These are phyloP conservation scores for Suhomyces bolitotheri DNA, from an alignment of 1,139 yeast species.

Conservation along the genomic window DNA sequence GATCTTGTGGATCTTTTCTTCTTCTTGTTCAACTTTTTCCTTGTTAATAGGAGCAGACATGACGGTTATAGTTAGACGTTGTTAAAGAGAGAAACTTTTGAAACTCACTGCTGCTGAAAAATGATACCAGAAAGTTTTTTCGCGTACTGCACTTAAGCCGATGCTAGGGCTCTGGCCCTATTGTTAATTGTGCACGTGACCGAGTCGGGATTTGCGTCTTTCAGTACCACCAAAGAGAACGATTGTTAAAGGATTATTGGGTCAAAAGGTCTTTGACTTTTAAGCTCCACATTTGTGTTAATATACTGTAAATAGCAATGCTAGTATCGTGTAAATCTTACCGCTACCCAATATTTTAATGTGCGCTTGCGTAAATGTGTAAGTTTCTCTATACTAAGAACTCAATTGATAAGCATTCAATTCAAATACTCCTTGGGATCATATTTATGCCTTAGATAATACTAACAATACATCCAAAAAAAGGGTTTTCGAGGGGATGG, in stretches of 20 bases:
- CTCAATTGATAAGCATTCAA: no score
- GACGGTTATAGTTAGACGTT: slow-evolving; percentile 48
- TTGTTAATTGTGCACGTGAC: slow-evolving; percentile 6
- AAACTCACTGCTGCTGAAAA: slow-evolving; percentile 16
- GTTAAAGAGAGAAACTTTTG: slow-evolving; percentile 24
- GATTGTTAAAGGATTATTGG: no score
- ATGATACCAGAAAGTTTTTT: slow-evolving; percentile 8
- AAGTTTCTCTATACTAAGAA: no score
- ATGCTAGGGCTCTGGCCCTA: slow-evolving; percentile 16
- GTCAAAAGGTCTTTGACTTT: no score
- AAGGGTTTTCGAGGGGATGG: no score
- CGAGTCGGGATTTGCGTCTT: background rate
- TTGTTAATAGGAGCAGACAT: slow-evolving; percentile 82
- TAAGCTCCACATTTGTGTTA: no score
- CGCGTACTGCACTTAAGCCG: slow-evolving; percentile 8
- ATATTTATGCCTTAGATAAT: background rate
- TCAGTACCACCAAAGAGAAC: no score
- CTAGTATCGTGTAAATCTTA: no score
- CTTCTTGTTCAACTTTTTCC: slow-evolving; percentile 78
- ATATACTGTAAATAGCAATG: no score
- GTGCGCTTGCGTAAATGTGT: no score
- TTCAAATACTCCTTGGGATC: no score
- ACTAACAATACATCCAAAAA: background rate
- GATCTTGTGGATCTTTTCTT: slow-evolving; percentile 85
- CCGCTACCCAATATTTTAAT: no score